These are phyloP conservation scores for Aureobasidium sp. DNA, from an alignment of 2,329 filamentous ascomycete genomes.

Conservation along the genomic window DNA sequence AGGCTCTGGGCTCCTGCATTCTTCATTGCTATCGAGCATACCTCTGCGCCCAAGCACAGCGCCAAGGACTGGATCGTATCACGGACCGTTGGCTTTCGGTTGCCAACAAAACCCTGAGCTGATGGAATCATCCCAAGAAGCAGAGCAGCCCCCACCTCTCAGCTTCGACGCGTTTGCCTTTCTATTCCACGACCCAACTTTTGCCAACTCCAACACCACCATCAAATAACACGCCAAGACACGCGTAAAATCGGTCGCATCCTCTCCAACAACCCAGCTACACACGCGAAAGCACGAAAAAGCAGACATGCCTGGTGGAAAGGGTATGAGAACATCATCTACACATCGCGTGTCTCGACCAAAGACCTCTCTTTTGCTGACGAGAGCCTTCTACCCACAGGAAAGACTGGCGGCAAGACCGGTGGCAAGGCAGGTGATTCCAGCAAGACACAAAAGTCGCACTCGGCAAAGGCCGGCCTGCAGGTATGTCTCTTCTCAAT, in stretches of 20 bases:
- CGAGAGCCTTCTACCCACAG: conserved; percentile 23
- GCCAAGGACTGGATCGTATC: conserved; percentile 3
- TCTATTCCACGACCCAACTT: conserved; percentile 5
- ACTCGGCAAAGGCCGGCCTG: conserved; percentile 88
- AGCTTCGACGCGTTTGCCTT: conserved; percentile 6
- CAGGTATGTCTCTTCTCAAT: conserved; percentile 57
- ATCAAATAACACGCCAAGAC: conserved; percentile 10
- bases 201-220: conserved; percentile 4
- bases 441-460: conserved; percentile 86
- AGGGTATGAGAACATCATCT: conserved; percentile 66
- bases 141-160: neutral
- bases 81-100: neutral
- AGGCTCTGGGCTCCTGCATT: neutral
- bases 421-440: conserved; percentile 67
- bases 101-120: conserved; percentile 1
- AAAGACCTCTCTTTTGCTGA: conserved; percentile 20
- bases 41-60: neutral
- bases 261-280: neutral
- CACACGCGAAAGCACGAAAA: conserved; percentile 2
- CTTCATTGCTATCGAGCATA: neutral
- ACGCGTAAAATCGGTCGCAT: conserved; percentile 11
- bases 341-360: conserved; percentile 27
- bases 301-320: conserved; percentile 66
- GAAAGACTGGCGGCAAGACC: conserved; percentile 71
- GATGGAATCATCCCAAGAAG: neutral